phyloP scores from a whole-genome alignment of 1,284 basidiomycete species.

The Ganoderma sinense region DNA sequence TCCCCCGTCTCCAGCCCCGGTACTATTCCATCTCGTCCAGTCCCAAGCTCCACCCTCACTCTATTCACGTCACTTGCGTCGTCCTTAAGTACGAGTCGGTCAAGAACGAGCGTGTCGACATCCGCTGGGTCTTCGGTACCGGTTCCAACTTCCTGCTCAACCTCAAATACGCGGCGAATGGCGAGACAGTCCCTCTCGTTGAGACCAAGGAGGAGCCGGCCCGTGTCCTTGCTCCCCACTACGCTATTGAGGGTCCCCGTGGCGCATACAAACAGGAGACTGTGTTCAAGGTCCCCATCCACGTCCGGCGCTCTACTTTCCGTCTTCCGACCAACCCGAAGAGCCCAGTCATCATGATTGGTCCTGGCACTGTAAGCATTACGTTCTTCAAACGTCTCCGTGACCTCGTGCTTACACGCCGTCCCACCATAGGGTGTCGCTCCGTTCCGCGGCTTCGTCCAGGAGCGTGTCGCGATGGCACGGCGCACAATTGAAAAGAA shows the following conservation, averaged over 20 bases:
- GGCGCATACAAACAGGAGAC: conserved; percentile 79
- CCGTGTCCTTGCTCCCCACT: conserved; percentile 67
- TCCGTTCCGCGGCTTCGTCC: conserved; percentile 98
- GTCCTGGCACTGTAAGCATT: conserved; percentile 90
- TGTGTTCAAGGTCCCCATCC: conserved; percentile 89
- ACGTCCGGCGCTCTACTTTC: conserved; percentile 96
- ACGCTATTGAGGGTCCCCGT: conserved; percentile 90
- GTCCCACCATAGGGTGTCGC: conserved; percentile 83
- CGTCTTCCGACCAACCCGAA: conserved; percentile 96
- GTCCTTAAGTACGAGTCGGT: conserved; percentile 90
- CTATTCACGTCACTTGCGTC: conserved; percentile 95
- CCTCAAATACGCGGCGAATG: conserved; percentile 81
- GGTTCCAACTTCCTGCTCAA: conserved; percentile 94
- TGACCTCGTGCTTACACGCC: conserved; percentile 14
- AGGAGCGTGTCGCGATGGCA: conserved; percentile 96
- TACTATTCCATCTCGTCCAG: conserved; percentile 99
- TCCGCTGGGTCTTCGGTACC: conserved; percentile 84
- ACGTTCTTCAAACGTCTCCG: conserved; percentile 7
- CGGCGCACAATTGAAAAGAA: conserved; percentile 94
- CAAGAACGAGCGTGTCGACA: conserved; percentile 54
- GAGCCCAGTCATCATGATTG: conserved; percentile 98
- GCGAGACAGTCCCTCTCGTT: conserved; percentile 56
- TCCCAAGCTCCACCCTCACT: conserved; percentile 88
- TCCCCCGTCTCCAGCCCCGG: conserved; percentile 93
- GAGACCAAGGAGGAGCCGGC: conserved; percentile 45